Base-by-base conservation (phyloP, 805 yeast species). In the Sugiyamaella mastotermitis region DNA sequence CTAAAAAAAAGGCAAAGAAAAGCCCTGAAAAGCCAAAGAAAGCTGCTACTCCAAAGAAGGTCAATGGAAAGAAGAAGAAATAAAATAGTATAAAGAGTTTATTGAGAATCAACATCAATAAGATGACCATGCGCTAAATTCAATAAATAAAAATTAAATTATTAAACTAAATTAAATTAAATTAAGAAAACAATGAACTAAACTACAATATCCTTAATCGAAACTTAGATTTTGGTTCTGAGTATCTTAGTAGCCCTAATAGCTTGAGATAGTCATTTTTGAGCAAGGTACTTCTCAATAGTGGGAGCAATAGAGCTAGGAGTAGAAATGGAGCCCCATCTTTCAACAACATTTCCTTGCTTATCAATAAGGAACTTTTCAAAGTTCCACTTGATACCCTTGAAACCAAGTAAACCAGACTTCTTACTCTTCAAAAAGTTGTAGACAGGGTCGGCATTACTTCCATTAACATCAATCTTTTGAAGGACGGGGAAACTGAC, bases 391-490 rank as follows among this genome's bases (percentile, higher is more conserved):
- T 76, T 70, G 48, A 82, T 74, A 38, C 82, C 81, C 46, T 66
- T 74, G 64, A 83, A 73, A n/a, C 94, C 86, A 13, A 83, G 64
- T 27, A 65, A 41, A 10, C 77, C 78, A 4, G 69, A 51, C 71
- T 77, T 70, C 72, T 76, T 58, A 29, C 64, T 52, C 68, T 92
- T 90, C 59, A 90, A 72, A 67, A 60, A 88, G 53, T 73, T 66
- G 65, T 78, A 90, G 24, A 90, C 87, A 14, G 90, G 85, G 56
- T 83, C 88, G 14, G 85, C 78, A 31, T 77, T 64, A 45, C 69
- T 62, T 36, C 98, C 98, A 60, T 90, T 92, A 50, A 92, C 97
- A 29, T 88, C 87, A 43, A 87, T 61, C 70, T 88, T 90, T 58
- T 74, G 71, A 74, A 90, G 65, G 22, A 90, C 72, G 21, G 96